phyloP scores from a whole-genome alignment of 768 basidiomycete species.

The Tylopilus balloui region DNA sequence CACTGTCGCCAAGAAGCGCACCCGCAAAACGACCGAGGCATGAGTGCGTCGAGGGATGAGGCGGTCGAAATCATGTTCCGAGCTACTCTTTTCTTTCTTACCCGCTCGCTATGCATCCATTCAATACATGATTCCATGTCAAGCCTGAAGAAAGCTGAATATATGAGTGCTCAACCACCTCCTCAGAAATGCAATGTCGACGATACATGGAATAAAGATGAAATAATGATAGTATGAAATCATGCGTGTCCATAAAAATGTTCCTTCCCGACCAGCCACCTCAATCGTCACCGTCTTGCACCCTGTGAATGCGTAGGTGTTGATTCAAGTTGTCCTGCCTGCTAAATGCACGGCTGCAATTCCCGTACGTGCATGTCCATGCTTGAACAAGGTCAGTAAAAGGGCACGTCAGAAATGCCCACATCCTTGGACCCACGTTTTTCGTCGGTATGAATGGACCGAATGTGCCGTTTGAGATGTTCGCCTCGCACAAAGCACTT shows the following conservation, averaged over 20 bases:
- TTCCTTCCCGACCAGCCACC: not conserved
- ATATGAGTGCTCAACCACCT: not conserved
- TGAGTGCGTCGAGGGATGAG: slow-evolving; percentile 21
- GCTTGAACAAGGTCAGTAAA: slow-evolving; percentile 22
- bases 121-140: slow-evolving; percentile 20
- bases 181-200: not conserved
- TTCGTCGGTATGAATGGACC: slow-evolving; percentile 78
- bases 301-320: slow-evolving; percentile 60
- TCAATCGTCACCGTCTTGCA: slow-evolving; percentile 19
- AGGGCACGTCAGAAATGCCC: no score
- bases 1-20: slow-evolving; percentile 83
- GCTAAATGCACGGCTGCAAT: slow-evolving; percentile 69
- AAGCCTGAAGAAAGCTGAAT: not conserved
- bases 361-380: slow-evolving; percentile 46
- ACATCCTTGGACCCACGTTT: slow-evolving; percentile 79
- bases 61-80: not conserved
- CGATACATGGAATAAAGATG: slow-evolving; percentile 17
- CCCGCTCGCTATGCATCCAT: slow-evolving; percentile 10
- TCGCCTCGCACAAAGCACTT: slow-evolving; percentile 78
- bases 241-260: not conserved
- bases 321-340: slow-evolving; percentile 75
- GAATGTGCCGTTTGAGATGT: slow-evolving; percentile 77
- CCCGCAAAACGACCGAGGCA: slow-evolving; percentile 51
- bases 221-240: slow-evolving; percentile 16
- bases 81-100: slow-evolving; percentile 14